Evolutionary conservation across 1,284 basidiomycete species (phyloP), one percentile per base, ranked within the genome.

Genomic region (Leccinum griseonigrum): DNA sequence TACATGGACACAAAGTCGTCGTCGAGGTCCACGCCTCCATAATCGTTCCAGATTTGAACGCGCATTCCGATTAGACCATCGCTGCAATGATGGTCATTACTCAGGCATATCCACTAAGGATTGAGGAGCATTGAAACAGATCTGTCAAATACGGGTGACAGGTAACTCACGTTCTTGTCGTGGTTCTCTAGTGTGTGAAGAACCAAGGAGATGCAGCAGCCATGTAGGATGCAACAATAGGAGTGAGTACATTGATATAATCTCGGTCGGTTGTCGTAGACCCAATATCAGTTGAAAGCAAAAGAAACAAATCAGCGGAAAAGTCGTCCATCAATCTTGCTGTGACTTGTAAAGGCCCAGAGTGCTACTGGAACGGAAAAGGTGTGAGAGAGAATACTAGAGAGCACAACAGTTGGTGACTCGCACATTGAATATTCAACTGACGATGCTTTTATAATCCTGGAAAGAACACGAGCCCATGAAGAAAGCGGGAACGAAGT

Each of bases 101-200:
- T 77, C 29, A 86, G 74, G 74, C 85, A 90, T 59, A 90, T 80
- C 75, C 77, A 85, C 83, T 86, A 18, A 29, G 54, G 54, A 53
- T 16, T 40, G 29, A 59, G 3, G 26, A 46, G 2, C 29, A 40
- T 71, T 34, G 22, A 26, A 62, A 52, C 40, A 16, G 40, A 54
- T 38, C 31, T 14, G 48, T 38, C 31, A 46, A 46, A 22, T 52
- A 54, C 13, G 43, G 53, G 36, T 36, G 22, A 34, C 11, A 4
- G 22, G 34, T 3, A 14, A 73, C 83, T 67, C 64, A 91, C 91
- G 74, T 94, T 94, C 78, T 95, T 94, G 79, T 94, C 87, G 75
- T 84, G 92, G 0, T 82, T 79, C 50, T 87, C 71, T 3, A 90
- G 67, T 90, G 88, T 7, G 92, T 94, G 79, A 88, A 94, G 80